These are phyloP conservation scores for Cladosporium sp. DNA, from an alignment of 2,329 filamentous ascomycete genomes.

Conservation along the genomic window DNA sequence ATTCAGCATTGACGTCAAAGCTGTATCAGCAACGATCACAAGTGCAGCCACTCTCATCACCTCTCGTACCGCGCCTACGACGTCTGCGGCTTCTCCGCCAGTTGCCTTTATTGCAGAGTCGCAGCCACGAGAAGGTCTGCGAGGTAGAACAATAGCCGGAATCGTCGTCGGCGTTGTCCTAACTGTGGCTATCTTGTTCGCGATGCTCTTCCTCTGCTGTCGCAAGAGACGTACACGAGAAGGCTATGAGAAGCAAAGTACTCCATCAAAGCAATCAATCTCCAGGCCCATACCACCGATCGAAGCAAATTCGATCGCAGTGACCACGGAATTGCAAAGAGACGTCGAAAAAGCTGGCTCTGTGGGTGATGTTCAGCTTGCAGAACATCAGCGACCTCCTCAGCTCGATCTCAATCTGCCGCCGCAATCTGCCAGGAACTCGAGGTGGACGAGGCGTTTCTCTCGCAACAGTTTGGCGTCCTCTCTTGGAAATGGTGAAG, in stretches of 20 bases:
- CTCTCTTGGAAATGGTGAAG: conserved; percentile 43
- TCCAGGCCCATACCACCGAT: conserved; percentile 42
- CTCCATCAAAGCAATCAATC: conserved; percentile 39
- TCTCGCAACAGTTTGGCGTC: conserved; percentile 38
- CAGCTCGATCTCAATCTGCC: conserved; percentile 40
- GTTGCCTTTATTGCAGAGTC: conserved; percentile 17
- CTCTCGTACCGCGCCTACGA: conserved; percentile 19
- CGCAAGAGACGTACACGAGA: conserved; percentile 27
- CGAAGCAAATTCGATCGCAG: conserved; percentile 29
- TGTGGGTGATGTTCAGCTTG: conserved; percentile 21
- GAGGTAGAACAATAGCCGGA: conserved; percentile 34
- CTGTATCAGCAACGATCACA: conserved; percentile 12
- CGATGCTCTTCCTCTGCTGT: conserved; percentile 29
- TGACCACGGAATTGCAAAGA: conserved; percentile 27
- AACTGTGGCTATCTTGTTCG: conserved; percentile 26
- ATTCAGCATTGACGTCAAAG: conserved; percentile 44
- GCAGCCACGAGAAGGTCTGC: conserved; percentile 6
- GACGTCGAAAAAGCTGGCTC: conserved; percentile 43
- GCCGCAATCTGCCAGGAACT: conserved; percentile 26
- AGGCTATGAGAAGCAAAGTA: conserved; percentile 22
- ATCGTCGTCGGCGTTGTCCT: conserved; percentile 37
- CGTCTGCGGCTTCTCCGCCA: conserved; percentile 4
- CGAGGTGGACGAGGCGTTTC: conserved; percentile 33
- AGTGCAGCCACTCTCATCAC: conserved; percentile 22
- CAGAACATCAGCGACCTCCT: conserved; percentile 34